phyloP scores from a whole-genome alignment of 768 basidiomycete species.

The Russula compacta region DNA sequence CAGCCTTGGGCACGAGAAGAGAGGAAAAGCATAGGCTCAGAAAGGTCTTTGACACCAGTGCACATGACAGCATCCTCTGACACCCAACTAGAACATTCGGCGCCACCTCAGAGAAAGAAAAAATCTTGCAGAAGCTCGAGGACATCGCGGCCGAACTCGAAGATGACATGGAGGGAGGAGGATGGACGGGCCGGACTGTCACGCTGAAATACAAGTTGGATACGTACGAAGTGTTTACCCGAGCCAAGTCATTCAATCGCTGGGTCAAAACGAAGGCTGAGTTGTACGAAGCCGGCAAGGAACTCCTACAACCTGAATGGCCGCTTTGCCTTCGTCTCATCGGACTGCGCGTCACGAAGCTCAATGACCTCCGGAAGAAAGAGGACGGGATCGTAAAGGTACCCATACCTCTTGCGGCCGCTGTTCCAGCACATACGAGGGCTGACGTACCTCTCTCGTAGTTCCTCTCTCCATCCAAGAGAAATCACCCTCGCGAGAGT shows the following conservation, averaged over 20 bases:
- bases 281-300: slow-evolving; percentile 71
- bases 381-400: slow-evolving; percentile 58
- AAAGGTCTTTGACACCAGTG: slow-evolving; percentile 43
- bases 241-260: slow-evolving; percentile 69
- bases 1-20: slow-evolving; percentile 69
- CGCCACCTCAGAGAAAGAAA: slow-evolving; percentile 51
- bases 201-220: slow-evolving; percentile 92
- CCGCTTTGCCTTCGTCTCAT: slow-evolving; percentile 78
- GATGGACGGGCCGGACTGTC: slow-evolving; percentile 83
- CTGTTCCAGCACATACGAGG: not conserved
- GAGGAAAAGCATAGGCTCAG: slow-evolving; percentile 86
- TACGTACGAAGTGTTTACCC: slow-evolving; percentile 80
- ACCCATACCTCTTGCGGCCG: slow-evolving; percentile 17
- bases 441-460: slow-evolving; percentile 22
- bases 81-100: slow-evolving; percentile 56
- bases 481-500: slow-evolving; percentile 26
- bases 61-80: not conserved
- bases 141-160: slow-evolving; percentile 77
- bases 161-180: slow-evolving; percentile 64
- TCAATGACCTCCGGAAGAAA: slow-evolving; percentile 66
- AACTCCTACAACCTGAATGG: slow-evolving; percentile 70
- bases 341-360: slow-evolving; percentile 78
- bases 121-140: slow-evolving; percentile 68
- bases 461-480: slow-evolving; percentile 50
- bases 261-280: slow-evolving; percentile 73